Percentiles rank a stretch among this genome's conserved stretches.
Conservation (phyloP, 192 early-diverging fungal genomes). For the Lunasporangiospora selenospora region DNA sequence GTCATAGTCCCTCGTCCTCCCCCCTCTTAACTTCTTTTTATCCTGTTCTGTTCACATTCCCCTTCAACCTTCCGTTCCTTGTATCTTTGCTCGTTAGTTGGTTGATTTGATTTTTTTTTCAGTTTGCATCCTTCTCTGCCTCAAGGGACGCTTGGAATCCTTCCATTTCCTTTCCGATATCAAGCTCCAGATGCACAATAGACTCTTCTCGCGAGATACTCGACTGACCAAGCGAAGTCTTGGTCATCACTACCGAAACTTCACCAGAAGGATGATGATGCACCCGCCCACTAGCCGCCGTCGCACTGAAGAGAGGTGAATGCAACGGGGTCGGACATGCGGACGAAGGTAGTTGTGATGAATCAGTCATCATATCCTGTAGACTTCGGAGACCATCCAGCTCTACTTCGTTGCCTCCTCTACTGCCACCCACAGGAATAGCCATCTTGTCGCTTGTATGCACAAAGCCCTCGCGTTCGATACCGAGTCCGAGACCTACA, state of each 20-base stretch:
- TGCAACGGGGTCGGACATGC: conserved; percentile 51
- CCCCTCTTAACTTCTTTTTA: conserved; percentile 1
- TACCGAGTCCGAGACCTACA: too few species aligned
- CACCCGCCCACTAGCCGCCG: conserved; percentile 11
- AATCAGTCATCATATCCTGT: conserved; percentile 39
- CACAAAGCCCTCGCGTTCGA: too few species aligned
- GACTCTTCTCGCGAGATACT: conserved; percentile 1
- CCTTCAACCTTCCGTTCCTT: not conserved
- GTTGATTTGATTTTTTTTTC: not conserved
- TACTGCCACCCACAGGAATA: not conserved
- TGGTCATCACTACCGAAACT: not conserved
- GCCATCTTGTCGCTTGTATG: too few species aligned
- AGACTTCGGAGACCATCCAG: not conserved
- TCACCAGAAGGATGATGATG: conserved; percentile 29
- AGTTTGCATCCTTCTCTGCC: not conserved
- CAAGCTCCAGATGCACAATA: conserved; percentile 37
- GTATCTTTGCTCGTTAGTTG: not conserved
- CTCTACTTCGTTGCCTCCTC: not conserved
- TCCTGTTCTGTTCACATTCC: not conserved
- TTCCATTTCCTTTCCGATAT: conserved; percentile 42
- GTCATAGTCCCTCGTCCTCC: not conserved
- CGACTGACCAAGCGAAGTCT: not conserved
- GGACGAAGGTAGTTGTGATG: conserved; percentile 47
- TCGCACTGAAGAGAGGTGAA: conserved; percentile 51
- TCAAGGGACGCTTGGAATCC: not conserved